phyloP scores from a whole-genome alignment of 2,329 filamentous ascomycete species.

The Arthrobotrys sinensis region DNA sequence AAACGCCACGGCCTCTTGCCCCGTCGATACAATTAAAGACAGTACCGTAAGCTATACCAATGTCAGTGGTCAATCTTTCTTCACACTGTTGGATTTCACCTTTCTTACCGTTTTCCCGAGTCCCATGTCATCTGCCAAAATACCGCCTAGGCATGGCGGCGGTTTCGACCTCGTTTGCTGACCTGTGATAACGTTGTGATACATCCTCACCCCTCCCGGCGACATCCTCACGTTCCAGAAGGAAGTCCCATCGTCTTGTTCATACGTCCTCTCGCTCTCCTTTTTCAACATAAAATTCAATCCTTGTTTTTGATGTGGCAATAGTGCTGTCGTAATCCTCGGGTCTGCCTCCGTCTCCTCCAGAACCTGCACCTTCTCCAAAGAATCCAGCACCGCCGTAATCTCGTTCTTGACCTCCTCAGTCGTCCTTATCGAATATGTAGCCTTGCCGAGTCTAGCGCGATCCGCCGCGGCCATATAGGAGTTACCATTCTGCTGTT shows the following conservation, averaged over 20 bases:
- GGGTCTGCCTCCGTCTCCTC: slow-evolving; percentile 52
- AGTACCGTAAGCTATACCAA: slow-evolving; percentile 87
- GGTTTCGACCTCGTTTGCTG: slow-evolving; percentile 70
- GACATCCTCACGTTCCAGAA: slow-evolving; percentile 80
- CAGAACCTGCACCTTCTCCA: slow-evolving; percentile 57
- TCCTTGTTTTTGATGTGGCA: slow-evolving; percentile 57
- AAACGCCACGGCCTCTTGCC: slow-evolving; percentile 75
- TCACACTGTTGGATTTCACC: background rate
- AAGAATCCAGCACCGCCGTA: slow-evolving; percentile 49
- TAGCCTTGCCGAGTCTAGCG: slow-evolving; percentile 48
- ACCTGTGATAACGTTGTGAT: slow-evolving; percentile 76
- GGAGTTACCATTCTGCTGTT: slow-evolving; percentile 37
- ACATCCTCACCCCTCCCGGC: slow-evolving; percentile 75
- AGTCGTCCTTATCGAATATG: slow-evolving; percentile 57
- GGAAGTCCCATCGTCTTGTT: slow-evolving; percentile 72
- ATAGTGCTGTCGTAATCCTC: slow-evolving; percentile 43
- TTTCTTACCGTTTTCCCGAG: slow-evolving; percentile 74
- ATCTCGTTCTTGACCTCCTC: slow-evolving; percentile 60
- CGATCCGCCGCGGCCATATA: slow-evolving; percentile 49
- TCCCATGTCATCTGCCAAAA: slow-evolving; percentile 63
- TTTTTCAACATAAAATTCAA: slow-evolving; percentile 60
- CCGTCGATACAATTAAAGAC: slow-evolving; percentile 79
- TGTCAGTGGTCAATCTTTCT: slow-evolving; percentile 81
- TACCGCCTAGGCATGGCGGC: slow-evolving; percentile 60
- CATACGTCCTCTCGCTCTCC: slow-evolving; percentile 49